phyloP scores from a whole-genome alignment of 2,329 filamentous ascomycete genomes.

The Verticillium tricorpus region DNA sequence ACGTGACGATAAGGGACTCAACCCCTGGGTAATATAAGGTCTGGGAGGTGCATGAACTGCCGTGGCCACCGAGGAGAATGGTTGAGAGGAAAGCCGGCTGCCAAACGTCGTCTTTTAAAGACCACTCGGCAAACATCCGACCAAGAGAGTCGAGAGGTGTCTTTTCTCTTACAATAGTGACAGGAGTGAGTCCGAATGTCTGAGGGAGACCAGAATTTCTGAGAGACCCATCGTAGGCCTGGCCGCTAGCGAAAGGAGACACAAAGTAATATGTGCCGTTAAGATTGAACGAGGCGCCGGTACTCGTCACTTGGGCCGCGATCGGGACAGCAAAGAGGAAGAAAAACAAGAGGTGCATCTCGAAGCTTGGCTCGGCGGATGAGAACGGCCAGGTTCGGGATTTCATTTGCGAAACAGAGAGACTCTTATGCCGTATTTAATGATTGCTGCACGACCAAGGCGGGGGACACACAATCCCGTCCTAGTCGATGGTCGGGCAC shows the following conservation, averaged over 20 bases:
- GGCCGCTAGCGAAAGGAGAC: constrained; percentile 25
- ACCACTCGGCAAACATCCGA: constrained; percentile 24
- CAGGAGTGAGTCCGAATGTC: constrained; percentile 25
- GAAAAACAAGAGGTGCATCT: too few relatives aligned
- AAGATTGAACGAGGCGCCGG: constrained; percentile 25
- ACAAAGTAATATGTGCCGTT: constrained; percentile 26
- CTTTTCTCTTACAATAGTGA: constrained; percentile 25
- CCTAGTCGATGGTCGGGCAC: too few relatives aligned
- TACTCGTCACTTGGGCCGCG: constrained; percentile 18
- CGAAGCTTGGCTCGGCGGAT: too few relatives aligned
- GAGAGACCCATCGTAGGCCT: constrained; percentile 13
- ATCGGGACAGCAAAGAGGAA: constrained; percentile 1
- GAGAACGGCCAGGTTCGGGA: too few relatives aligned
- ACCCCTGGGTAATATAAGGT: constrained; percentile 3
- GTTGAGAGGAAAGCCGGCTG: constrained; percentile 16
- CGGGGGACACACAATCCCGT: too few relatives aligned
- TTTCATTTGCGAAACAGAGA: too few relatives aligned
- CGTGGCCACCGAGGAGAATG: constrained; percentile 16
- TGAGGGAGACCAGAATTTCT: constrained; percentile 12
- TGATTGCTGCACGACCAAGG: too few relatives aligned
- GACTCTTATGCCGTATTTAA: too few relatives aligned
- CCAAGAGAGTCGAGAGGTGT: constrained; percentile 15
- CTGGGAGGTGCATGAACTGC: constrained; percentile 9
- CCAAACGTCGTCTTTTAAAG: constrained; percentile 21
- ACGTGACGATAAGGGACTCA: constrained; percentile 13